These are phyloP conservation scores for Apophysomyces sp. DNA, from an alignment of 371 early-diverging fungal genomes.

Conservation along the genomic window DNA sequence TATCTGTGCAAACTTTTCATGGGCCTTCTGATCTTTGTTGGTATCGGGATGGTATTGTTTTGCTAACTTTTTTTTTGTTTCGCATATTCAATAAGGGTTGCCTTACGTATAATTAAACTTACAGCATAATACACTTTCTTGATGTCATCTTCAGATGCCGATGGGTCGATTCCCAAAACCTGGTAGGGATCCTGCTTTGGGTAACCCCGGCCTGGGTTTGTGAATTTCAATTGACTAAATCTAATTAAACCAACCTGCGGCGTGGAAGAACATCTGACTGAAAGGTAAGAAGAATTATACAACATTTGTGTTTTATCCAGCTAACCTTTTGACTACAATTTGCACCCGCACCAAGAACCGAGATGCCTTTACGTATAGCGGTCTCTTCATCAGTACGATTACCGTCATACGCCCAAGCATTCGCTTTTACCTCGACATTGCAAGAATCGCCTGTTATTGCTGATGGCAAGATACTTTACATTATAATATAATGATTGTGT, in stretches of 20 bases:
- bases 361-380: too few species aligned
- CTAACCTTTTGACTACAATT: background rate
- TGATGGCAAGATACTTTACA: too few species aligned
- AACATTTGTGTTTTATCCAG: background rate
- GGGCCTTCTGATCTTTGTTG: constrained; percentile 84
- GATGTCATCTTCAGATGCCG: constrained; percentile 81
- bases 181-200: constrained; percentile 80
- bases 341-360: too few species aligned
- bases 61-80: too few species aligned
- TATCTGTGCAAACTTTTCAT: constrained; percentile 93
- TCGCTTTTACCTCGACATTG: too few species aligned
- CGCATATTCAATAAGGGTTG: background rate
- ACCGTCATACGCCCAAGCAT: too few species aligned
- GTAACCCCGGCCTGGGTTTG: background rate
- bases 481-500: too few species aligned
- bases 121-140: constrained; percentile 93
- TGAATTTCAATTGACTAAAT: background rate
- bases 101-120: constrained; percentile 6
- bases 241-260: background rate
- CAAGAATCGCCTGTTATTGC: too few species aligned
- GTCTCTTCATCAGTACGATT: too few species aligned
- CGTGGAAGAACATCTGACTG: background rate
- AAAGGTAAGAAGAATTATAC: background rate
- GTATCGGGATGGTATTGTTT: constrained; percentile 97
- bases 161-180: constrained; percentile 75